Evolutionary conservation across 225 moss, liverwort and hornwort genomes (phyloP), one percentile per base, ranked within the genome.

Genomic region (Marchantia paleacea): DNA sequence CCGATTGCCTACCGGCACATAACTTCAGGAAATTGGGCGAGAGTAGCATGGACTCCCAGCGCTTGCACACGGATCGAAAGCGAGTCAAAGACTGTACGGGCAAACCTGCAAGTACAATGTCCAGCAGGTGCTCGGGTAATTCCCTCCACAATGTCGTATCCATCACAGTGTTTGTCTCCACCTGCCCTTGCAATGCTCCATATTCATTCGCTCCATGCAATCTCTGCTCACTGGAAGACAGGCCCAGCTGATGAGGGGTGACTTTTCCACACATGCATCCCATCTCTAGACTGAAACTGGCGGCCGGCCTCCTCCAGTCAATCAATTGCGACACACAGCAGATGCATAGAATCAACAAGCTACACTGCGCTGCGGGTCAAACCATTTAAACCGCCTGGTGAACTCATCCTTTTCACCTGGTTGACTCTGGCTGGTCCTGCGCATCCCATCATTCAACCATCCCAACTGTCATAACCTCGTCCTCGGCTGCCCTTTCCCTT

Each of bases 81-180:
- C 76, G 68, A 54, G 80, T 72, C 76, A 82, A 82, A 0, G 82
- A 64, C 8, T 72, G 62, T 52, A 85, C 52, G 29, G 85, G 85
- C 63, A 85, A 80, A 60, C 80, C 82, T 6, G 80, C 82, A 7
- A 85, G 72, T 15, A 85, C 73, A 48, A 82, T 75, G 69, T 85
- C 82, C 39, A 82, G 48, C 31, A 85, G 75, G 70, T 85, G 80
- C 80, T 82, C 72, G 0, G 82, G 85, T 64, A 85, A 61, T 22
- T 70, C 63, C 28, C 80, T 85, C 85, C 85, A 85, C 26, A 85
- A 18, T 49, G 71, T 65, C 15, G 49, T 61, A 48, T 81, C 78
- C 78, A 81, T 85, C 7, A 60, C 74, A 9, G 39, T 51, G 72
- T 52, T 22, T 11, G 2, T 72, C 22, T n/a, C 30, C 31, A 47